Evolutionary conservation across 164 flowering plant species (phyloP).

Genomic region (Vitis rupestris): DNA sequence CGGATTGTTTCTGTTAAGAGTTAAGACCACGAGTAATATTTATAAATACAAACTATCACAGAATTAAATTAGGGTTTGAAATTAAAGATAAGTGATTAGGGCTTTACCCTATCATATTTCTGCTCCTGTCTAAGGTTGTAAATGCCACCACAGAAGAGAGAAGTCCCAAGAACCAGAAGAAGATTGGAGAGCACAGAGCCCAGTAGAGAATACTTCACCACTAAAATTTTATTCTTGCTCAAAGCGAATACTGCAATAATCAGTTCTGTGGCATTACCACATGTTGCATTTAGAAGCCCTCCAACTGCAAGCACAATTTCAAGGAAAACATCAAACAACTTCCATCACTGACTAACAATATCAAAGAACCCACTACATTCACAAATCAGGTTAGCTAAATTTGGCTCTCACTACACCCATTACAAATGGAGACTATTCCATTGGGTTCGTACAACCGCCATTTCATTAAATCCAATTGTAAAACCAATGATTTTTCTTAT

Average conservation of each 20-base stretch:
- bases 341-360: too few relatives aligned
- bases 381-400: too few relatives aligned
- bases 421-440: too few relatives aligned
- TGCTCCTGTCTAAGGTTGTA: slow-evolving; percentile 62
- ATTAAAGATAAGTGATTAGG: too few relatives aligned
- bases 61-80: neutral
- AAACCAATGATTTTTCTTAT: too few relatives aligned
- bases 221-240: slow-evolving; percentile 45
- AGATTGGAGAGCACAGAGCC: slow-evolving; percentile 95
- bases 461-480: too few relatives aligned
- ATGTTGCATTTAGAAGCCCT: slow-evolving; percentile 93
- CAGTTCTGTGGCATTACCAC: slow-evolving; percentile 96
- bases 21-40: neutral
- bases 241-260: slow-evolving; percentile 88
- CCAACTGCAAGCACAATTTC: slow-evolving; percentile 55
- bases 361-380: too few relatives aligned
- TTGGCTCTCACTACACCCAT: too few relatives aligned
- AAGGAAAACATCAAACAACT: too few relatives aligned
- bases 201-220: slow-evolving; percentile 82
- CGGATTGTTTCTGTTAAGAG: slow-evolving; percentile 78
- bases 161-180: slow-evolving; percentile 85
- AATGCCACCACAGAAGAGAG: slow-evolving; percentile 87
- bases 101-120: slow-evolving; percentile 69
- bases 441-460: too few relatives aligned
- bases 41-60: neutral